Percentiles rank a stretch among this genome's conserved stretches.
phyloP scores from a whole-genome alignment of 352 stramenopile genomes.

The Globisporangium barbulae region DNA sequence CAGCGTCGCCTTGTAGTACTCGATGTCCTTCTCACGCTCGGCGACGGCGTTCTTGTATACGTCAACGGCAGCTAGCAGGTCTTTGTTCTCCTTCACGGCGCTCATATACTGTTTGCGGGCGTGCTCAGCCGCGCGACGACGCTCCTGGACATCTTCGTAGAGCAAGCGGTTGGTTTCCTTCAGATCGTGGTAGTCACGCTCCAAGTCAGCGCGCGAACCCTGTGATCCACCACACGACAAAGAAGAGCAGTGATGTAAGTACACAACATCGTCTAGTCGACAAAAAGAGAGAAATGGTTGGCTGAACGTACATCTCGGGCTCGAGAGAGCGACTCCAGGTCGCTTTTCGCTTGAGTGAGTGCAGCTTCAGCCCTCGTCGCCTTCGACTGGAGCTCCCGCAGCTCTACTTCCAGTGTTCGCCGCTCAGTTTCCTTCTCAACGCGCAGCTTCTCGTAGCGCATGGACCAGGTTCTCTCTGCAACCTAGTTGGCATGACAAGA shows the following conservation, averaged over 20 bases:
- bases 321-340: slow-evolving; percentile 30
- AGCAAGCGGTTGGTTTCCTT: slow-evolving; percentile 71
- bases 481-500: slow-evolving; percentile 9
- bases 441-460: slow-evolving; percentile 41
- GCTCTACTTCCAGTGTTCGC: slow-evolving; percentile 40
- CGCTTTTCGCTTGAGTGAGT: slow-evolving; percentile 27
- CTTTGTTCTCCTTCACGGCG: slow-evolving; percentile 61
- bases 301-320: slow-evolving; percentile 22
- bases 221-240: slow-evolving; percentile 8
- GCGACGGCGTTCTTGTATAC: slow-evolving; percentile 61
- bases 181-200: slow-evolving; percentile 40
- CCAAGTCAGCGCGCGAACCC: slow-evolving; percentile 23
- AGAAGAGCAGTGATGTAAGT: background rate
- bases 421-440: slow-evolving; percentile 38
- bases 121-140: slow-evolving; percentile 42
- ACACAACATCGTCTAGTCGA: background rate
- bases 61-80: slow-evolving; percentile 54
- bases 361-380: slow-evolving; percentile 28
- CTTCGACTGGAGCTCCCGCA: slow-evolving; percentile 36
- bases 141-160: slow-evolving; percentile 55
- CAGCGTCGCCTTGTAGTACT: slow-evolving; percentile 49
- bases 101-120: slow-evolving; percentile 56
- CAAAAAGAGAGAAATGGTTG: background rate
- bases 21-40: slow-evolving; percentile 64
- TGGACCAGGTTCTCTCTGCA: slow-evolving; percentile 36